Evolutionary conservation across 345 rosid genomes (phyloP).

Genomic region (Camelina neglecta): DNA sequence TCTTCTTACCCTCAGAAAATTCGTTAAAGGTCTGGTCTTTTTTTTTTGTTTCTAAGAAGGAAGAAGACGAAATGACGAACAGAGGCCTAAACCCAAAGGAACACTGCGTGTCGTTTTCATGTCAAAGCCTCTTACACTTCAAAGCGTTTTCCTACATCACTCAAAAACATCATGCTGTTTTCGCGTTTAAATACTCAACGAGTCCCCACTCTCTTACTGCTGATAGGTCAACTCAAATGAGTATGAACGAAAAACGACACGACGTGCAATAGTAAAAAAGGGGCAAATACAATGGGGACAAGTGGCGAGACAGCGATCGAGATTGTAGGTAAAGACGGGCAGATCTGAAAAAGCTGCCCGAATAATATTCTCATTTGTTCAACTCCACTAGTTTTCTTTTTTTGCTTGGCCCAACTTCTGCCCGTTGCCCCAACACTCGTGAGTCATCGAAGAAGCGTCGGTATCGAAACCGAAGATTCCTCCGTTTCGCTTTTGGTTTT

Average conservation of each 20-base stretch:
- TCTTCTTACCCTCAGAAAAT: conserved; percentile 40
- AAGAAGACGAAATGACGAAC: conserved; percentile 37
- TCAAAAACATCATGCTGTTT: not conserved
- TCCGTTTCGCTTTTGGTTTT: conserved; percentile 10
- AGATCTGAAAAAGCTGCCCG: conserved; percentile 46
- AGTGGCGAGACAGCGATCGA: conserved; percentile 37
- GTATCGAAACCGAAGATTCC: conserved; percentile 33
- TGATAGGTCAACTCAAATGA: conserved; percentile 18
- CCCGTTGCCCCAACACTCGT: conserved; percentile 39
- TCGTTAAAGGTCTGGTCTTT: conserved; percentile 30
- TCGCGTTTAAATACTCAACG: not conserved
- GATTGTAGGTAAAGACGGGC: conserved; percentile 35
- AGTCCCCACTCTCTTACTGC: conserved; percentile 3
- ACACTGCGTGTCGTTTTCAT: conserved; percentile 1
- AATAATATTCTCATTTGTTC: conserved; percentile 19
- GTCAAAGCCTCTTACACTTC: not conserved
- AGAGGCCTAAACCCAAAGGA: conserved; percentile 20
- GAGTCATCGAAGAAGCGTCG: conserved; percentile 35
- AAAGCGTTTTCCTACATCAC: not conserved
- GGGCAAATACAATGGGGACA: conserved; percentile 26
- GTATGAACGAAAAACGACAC: conserved; percentile 4
- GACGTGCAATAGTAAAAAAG: conserved; percentile 15
- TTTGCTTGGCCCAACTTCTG: conserved; percentile 19
- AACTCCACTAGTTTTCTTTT: conserved; percentile 30
- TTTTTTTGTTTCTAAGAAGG: not conserved